Evolutionary conservation across 129 eudicot genomes (phyloP).

Genomic region (Sambucus nigra): DNA sequence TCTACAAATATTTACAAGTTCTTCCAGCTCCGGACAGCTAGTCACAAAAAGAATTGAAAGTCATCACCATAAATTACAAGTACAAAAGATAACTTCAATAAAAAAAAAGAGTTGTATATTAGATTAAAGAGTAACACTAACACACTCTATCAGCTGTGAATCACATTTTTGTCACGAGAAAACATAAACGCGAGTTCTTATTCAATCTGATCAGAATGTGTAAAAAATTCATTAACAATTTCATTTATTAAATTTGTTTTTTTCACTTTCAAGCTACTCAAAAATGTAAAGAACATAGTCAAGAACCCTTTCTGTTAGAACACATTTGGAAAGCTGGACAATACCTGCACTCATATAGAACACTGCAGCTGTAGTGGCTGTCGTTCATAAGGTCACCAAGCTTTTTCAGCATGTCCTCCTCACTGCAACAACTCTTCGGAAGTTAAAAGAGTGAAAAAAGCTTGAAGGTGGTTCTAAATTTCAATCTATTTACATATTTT

Average conservation of each 20-base stretch:
- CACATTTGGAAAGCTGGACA: not conserved
- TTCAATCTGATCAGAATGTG: too few relatives aligned
- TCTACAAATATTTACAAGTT: slow-evolving; percentile 63
- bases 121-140: too few relatives aligned
- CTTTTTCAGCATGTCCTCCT: slow-evolving; percentile 73
- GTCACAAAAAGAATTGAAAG: not conserved
- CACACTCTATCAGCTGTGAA: too few relatives aligned
- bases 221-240: too few relatives aligned
- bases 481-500: not conserved
- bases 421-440: slow-evolving; percentile 35
- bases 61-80: not conserved
- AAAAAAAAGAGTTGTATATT: too few relatives aligned
- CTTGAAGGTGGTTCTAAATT: not conserved
- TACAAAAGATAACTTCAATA: not conserved
- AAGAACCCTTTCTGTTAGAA: too few relatives aligned
- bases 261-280: too few relatives aligned
- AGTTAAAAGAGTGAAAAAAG: not conserved
- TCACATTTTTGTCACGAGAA: too few relatives aligned
- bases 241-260: too few relatives aligned
- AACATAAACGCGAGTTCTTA: too few relatives aligned
- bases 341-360: slow-evolving; percentile 93
- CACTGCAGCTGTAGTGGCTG: slow-evolving; percentile 93
- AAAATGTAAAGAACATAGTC: too few relatives aligned
- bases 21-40: slow-evolving; percentile 96
- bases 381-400: slow-evolving; percentile 95